Evolutionary conservation across 1,284 basidiomycete genomes (phyloP), one percentile per base, ranked within the genome.

Genomic region (Rhodotorula sp.): DNA sequence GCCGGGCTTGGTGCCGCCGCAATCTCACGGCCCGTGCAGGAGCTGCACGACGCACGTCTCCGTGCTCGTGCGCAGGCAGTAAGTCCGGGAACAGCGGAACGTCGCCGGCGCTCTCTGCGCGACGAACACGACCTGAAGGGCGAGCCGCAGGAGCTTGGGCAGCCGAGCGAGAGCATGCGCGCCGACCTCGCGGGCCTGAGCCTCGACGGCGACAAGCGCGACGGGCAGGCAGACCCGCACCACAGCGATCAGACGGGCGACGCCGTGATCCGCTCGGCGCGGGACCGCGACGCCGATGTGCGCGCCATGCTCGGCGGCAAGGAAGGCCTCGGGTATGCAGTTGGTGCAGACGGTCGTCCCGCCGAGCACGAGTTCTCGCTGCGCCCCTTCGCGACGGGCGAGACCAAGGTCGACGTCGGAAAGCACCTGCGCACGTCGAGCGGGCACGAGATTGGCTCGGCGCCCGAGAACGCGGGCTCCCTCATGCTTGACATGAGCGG

Each of bases 401-500:
- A 49, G 42, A 12, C 53, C 2, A 53, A 60, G n/a, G 46, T 63
- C 21, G 70, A 67, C 21, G 19, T 45, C 21, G 55, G 60, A 19
- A 48, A 62, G 27, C 17, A 68, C n/a, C 42, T 68, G 45, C 27
- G 53, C 42, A 42, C 13, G 66, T 56, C 7, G 57, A 27, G 41
- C 61, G 49, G 49, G 21, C 59, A 54, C 21, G 54, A 68, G 23
- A 46, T 55, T 17, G 60, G 44, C 34, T 55, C 59, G 27, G 53
- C 68, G 8, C 70, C 70, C 4, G 73, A 69, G 44, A 55, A 69
- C 25, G 62, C 58, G 21, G 73, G 73, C 19, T 70, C 61, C 86
- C 79, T 84, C 83, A 82, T 83, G 34, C 71, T 85, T 72, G 81
- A 82, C 76, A 82, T 84, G 80, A 81, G 80, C 14, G 85, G 85